phyloP scores from a whole-genome alignment of 352 stramenopile species.

The Phytopythium litorale region DNA sequence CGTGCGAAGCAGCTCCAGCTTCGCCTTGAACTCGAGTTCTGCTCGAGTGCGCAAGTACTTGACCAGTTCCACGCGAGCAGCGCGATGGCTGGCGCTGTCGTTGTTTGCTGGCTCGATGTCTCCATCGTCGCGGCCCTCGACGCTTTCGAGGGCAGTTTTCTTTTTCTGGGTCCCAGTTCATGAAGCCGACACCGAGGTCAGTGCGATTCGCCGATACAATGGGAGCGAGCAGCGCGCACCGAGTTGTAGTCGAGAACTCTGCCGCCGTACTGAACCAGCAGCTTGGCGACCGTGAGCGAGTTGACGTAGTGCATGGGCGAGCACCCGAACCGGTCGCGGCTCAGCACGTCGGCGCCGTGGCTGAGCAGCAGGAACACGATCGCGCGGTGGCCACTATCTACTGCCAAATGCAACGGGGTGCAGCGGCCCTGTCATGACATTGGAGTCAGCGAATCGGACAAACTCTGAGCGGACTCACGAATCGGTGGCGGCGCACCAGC shows the following conservation, averaged over 20 bases:
- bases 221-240: constrained; percentile 11
- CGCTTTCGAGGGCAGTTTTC: constrained; percentile 48
- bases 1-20: constrained; percentile 37
- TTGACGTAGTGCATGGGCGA: constrained; percentile 71
- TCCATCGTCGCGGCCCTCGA: constrained; percentile 5
- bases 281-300: constrained; percentile 55
- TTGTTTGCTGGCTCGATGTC: no score
- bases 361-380: constrained; percentile 70
- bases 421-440: constrained; percentile 38
- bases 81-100: not conserved
- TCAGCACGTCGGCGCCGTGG: constrained; percentile 49
- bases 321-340: constrained; percentile 56
- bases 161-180: constrained; percentile 31
- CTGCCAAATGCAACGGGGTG: constrained; percentile 56
- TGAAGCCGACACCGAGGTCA: not conserved
- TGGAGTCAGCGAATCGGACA: not conserved
- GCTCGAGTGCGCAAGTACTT: constrained; percentile 46
- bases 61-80: constrained; percentile 19
- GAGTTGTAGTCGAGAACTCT: constrained; percentile 59
- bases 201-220: not conserved
- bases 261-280: constrained; percentile 56
- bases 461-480: not conserved
- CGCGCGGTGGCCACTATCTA: constrained; percentile 47
- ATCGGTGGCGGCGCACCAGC: constrained; percentile 27
- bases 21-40: constrained; percentile 53